phyloP scores from a whole-genome alignment of 2,329 filamentous ascomycete genomes.

The Aspergillus brunneoviolaceus region DNA sequence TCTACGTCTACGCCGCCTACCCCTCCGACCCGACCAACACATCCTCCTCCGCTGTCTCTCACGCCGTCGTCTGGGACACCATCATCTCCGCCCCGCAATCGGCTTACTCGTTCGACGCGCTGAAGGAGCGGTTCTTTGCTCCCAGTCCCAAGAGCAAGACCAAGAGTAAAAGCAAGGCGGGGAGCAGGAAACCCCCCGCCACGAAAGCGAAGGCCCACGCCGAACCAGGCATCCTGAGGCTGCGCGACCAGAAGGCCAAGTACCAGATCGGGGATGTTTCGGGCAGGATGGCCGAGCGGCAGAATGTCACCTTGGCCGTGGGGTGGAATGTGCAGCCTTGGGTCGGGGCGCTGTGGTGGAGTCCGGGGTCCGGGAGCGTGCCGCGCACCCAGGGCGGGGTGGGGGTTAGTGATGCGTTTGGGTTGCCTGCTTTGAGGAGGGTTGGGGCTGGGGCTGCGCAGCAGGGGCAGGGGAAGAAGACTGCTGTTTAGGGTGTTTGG shows the following conservation, averaged over 20 bases:
- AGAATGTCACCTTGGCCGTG: conserved; percentile 74
- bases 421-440: conserved; percentile 56
- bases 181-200: conserved; percentile 7
- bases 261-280: conserved; percentile 94
- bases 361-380: conserved; percentile 53
- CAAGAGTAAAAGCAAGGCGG: conserved; percentile 20
- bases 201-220: conserved; percentile 12
- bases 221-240: conserved; percentile 63
- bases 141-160: conserved; percentile 21
- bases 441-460: conserved; percentile 28
- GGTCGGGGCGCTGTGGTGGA: conserved; percentile 88
- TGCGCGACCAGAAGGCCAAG: conserved; percentile 86
- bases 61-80: conserved; percentile 91
- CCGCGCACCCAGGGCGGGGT: conserved; percentile 52
- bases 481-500: background rate
- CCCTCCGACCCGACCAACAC: conserved; percentile 38
- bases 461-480: conserved; percentile 2
- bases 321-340: conserved; percentile 98
- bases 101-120: conserved; percentile 40
- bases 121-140: conserved; percentile 39
- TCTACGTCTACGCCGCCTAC: conserved; percentile 85
- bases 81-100: conserved; percentile 73
- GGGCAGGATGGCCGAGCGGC: conserved; percentile 70
- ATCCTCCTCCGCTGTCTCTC: conserved; percentile 33
- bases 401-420: conserved; percentile 53